Base-by-base conservation (phyloP, 495 filamentous ascomycete species). In the Wilcoxina mikolae region DNA sequence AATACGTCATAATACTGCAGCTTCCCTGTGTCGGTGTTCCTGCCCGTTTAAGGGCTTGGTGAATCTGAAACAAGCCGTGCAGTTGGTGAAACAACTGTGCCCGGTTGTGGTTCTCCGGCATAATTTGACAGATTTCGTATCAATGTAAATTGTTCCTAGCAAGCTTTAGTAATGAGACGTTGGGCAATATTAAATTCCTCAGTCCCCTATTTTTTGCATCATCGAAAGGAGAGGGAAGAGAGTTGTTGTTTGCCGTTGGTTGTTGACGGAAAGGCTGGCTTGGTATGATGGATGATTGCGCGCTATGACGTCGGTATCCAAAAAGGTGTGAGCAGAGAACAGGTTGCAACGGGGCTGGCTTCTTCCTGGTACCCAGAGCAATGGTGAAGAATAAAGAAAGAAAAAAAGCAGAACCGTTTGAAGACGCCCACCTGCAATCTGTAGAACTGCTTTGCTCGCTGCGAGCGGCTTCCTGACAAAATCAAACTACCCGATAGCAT, bases 1-100 rank as follows among this genome's bases (percentile, higher is more conserved):
- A 10, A 24, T 46, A 31, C 12, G 11, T 3, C 23, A 25, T 2
- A 31, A 3, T 2, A 27, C 20, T 50, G 47, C 47, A 50, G 23
- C 3, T 50, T 50, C 47, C 47, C 47, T 50, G 47, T 25, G 29
- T 50, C 47, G 22, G 26, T 25, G 11, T 26, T 27, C 11, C 15
- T 50, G 22, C 47, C 47, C 24, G 47, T 50, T 50, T 22, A 33
- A 33, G 2, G 15, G 4, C 2, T 15, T 27, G n/a, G 23, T 4
- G 24, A 50, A n/a, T 50, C 47, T 50, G 47, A 50, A 50, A 50
- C 47, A 24, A 5, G 15, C n/a, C 20, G 23, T 12, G 47, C 17
- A 49, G 46, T n/a, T n/a, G 41, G 41, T 44, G 41, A 44, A 44
- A 44, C 41, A 17, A 7, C 20, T 9, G 41, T 44, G 20, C 41